Evolutionary conservation across 2,329 filamentous ascomycete species (phyloP).

Genomic region (Orbilia brochopaga): DNA sequence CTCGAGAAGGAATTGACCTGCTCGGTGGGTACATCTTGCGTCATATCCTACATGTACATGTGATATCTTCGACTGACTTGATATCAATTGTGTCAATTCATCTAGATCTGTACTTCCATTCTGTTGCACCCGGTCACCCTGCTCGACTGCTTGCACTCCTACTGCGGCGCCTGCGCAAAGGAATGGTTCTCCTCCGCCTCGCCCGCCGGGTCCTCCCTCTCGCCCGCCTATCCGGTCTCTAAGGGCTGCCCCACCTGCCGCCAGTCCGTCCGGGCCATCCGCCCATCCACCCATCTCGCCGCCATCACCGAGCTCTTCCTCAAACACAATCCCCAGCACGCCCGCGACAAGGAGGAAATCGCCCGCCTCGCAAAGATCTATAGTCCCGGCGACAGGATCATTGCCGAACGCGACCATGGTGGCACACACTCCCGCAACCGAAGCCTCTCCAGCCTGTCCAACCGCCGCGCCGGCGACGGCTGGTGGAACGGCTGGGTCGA

Average conservation of each 20-base stretch:
- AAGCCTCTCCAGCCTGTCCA: conserved; percentile 30
- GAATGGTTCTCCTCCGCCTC: conserved; percentile 83
- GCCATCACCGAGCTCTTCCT: conserved; percentile 90
- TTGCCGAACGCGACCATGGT: conserved; percentile 58
- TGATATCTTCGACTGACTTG: no score
- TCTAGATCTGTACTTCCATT: conserved; percentile 92
- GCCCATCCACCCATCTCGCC: conserved; percentile 86
- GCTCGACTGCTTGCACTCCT: conserved; percentile 92
- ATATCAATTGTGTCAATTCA: background rate
- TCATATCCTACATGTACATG: background rate
- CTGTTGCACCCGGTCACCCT: conserved; percentile 89
- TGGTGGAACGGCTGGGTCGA: conserved; percentile 45
- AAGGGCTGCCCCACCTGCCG: conserved; percentile 95
- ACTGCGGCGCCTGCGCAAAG: conserved; percentile 92
- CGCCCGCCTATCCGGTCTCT: conserved; percentile 56
- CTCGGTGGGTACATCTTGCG: conserved; percentile 70
- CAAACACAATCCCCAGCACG: conserved; percentile 76
- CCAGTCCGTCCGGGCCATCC: conserved; percentile 80
- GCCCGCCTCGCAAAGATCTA: conserved; percentile 77
- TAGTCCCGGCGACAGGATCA: conserved; percentile 78
- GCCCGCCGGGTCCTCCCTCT: conserved; percentile 59
- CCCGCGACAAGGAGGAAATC: conserved; percentile 73
- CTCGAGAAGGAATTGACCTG: conserved; percentile 94
- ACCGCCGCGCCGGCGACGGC: conserved; percentile 37
- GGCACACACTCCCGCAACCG: conserved; percentile 19